Evolutionary conservation across 1,139 yeast genomes (phyloP), one percentile per base, ranked within the genome.

Genomic region (Pichia sp.): DNA sequence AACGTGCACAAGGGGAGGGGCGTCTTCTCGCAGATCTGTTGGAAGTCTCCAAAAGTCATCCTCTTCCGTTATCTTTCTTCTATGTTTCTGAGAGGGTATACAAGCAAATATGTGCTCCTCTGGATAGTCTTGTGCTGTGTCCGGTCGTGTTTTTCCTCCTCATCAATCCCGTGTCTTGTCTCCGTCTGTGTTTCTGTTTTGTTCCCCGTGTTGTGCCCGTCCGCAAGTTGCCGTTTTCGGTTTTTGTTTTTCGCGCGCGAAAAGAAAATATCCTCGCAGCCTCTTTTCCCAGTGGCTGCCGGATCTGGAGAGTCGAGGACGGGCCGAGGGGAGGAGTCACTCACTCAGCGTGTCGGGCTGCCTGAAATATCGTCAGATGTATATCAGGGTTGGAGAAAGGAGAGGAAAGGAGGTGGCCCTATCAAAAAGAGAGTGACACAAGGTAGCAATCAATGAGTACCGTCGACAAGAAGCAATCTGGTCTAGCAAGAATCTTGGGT

Each of bases 401-500:
- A 6, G 28, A 25, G 8, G 28, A 25, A 6, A 25, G 6, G 9
- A 6, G 28, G 28, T 25, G 6, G 28, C 8, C 7, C 36, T 31
- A 31, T n/a, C 10, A 16, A n/a, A 12, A n/a, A 4, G 7, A 13
- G 1, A 13, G 18, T 16, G 8, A n/a, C n/a, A 34, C 18, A 3
- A n/a, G 21, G 22, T 22, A 39, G 13, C 5, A 13, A 16, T 5
- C 4, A 48, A 57, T 58, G 60, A 54, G 57, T 51, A 49, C 54
- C 7, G 59, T 74, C 41, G 96, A 90, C 68, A 85, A 84, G 74
- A 89, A 87, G 72, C 96, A 90, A 73, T 84, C 95, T 46, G 98
- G 89, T 53, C 62, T 76, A 51, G 96, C 99, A 65, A 83, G 99
- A 70, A 85, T 95, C 47, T 76, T 91, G 53, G 99, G 99, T 45